Evolutionary conservation across 192 early-diverging fungal species (phyloP), one percentile per base, ranked within the genome.

Genomic region (Backusella macrospora): DNA sequence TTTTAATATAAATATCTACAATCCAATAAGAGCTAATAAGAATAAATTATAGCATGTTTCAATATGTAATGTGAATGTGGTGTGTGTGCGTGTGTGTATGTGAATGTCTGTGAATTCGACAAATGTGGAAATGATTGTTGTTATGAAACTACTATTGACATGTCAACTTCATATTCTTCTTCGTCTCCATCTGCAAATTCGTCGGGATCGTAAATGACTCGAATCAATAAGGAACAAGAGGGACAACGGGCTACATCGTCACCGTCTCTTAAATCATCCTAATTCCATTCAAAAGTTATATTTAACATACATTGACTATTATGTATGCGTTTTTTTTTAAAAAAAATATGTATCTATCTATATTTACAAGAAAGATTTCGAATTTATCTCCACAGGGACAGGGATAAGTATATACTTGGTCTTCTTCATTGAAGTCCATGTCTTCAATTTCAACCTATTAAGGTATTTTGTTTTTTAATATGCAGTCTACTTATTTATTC

Each of bases 341-440:
- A n/a, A n/a, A n/a, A n/a, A n/a, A n/a, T n/a, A n/a, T n/a, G n/a
- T n/a, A n/a, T n/a, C n/a, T 15, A 29, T 42, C 48, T n/a, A n/a
- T 62, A 65, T 68, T 62, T 83, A 91, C 90, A 79, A 88, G 77
- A 5, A 92, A 90, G 72, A 97, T 97, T 74, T 93, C 84, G 77
- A 99, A 99, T 26, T 89, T 87, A 88, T 99, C 97, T 13, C 97
- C 97, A 83, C 97, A 99, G 3, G 97, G 97, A 78, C 96, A 99
- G 34, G 97, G 97, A 76, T 96, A 99, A 63, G 86, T 87, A 85
- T 95, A 99, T 13, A 88, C 84, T 68, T 90, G 81, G 29, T 83
- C 87, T 43, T 95, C 93, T 77, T 95, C 92, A 73, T 96, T 92
- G 78, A 91, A 98, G 67, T 94, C 94, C 89, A 98, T 92, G 81